Evolutionary conservation across 2,329 filamentous ascomycete species (phyloP).

Genomic region (Hymenoscyphus repandus): DNA sequence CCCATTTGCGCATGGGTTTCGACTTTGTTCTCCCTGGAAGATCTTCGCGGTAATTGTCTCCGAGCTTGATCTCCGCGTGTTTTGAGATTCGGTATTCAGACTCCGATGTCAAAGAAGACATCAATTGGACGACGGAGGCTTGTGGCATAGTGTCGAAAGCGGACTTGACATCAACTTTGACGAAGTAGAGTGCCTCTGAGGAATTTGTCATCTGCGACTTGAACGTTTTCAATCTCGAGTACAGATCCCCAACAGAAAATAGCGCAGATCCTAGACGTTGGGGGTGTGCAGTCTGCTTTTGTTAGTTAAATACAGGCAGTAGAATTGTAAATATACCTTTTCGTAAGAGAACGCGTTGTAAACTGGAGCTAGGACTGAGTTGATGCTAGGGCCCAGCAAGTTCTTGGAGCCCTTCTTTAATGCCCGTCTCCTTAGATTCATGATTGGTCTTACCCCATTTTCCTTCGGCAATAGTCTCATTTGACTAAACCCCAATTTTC

Average conservation of each 20-base stretch:
- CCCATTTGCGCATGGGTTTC: constrained; percentile 28
- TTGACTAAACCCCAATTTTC: constrained; percentile 69
- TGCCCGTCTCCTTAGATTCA: constrained; percentile 70
- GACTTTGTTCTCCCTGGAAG: background rate
- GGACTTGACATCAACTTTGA: constrained; percentile 84
- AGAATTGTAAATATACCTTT: constrained; percentile 45
- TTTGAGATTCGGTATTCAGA: constrained; percentile 65
- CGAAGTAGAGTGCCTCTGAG: constrained; percentile 65
- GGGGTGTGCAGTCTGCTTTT: constrained; percentile 42
- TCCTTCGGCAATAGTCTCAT: constrained; percentile 80
- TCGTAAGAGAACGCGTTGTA: constrained; percentile 76
- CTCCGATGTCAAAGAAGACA: constrained; percentile 51
- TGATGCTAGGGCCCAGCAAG: constrained; percentile 60
- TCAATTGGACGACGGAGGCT: constrained; percentile 60
- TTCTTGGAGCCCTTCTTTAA: constrained; percentile 48
- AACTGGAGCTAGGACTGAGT: constrained; percentile 64
- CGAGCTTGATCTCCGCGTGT: constrained; percentile 65
- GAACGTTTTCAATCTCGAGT: constrained; percentile 66
- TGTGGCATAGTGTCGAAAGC: constrained; percentile 97
- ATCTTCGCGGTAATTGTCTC: constrained; percentile 18
- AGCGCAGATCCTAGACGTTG: constrained; percentile 69
- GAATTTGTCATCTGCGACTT: constrained; percentile 43
- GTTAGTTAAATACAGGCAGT: constrained; percentile 14
- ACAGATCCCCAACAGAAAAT: constrained; percentile 77
- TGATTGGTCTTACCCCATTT: constrained; percentile 72